Evolutionary conservation across 2,329 filamentous ascomycete genomes (phyloP).

Genomic region (Aspergillus sp.): DNA sequence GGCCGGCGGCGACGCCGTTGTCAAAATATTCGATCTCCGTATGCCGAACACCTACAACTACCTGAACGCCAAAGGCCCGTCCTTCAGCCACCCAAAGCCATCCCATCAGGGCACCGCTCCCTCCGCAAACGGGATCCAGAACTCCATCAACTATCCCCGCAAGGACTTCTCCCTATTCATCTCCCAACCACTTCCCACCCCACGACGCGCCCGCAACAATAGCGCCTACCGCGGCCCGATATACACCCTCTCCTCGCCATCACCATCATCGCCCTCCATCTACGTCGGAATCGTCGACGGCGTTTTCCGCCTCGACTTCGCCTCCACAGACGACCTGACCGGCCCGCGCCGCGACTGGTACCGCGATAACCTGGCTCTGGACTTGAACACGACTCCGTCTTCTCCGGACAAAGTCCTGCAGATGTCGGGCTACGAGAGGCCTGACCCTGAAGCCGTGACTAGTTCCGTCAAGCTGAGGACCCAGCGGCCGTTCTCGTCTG

Average conservation of each 20-base stretch:
- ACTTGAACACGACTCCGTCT: constrained; percentile 9
- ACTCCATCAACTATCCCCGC: constrained; percentile 7
- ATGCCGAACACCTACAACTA: constrained; percentile 33
- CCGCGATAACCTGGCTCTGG: constrained; percentile 19
- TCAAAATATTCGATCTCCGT: constrained; percentile 56
- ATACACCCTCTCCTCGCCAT: constrained; percentile 37
- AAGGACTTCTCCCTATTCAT: constrained; percentile 37
- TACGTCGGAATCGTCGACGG: constrained; percentile 37
- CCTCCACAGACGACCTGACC: constrained; percentile 34
- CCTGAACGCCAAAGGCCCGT: constrained; percentile 14
- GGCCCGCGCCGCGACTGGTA: constrained; percentile 25
- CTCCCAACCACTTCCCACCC: constrained; percentile 18
- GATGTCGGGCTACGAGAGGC: constrained; percentile 37
- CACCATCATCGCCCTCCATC: constrained; percentile 35
- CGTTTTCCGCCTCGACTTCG: constrained; percentile 35
- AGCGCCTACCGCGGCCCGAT: constrained; percentile 35
- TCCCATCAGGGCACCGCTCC: not conserved
- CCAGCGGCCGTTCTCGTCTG: constrained; percentile 21
- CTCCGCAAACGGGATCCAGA: constrained; percentile 2
- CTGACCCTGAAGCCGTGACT: constrained; percentile 22
- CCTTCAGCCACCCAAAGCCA: constrained; percentile 1
- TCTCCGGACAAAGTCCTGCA: constrained; percentile 19
- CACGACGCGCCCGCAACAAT: constrained; percentile 8
- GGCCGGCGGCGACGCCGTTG: constrained; percentile 46
- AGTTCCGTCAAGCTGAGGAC: constrained; percentile 25